Evolutionary conservation across 78 protist genomes (phyloP).

Genomic region (Bodo saltans): DNA sequence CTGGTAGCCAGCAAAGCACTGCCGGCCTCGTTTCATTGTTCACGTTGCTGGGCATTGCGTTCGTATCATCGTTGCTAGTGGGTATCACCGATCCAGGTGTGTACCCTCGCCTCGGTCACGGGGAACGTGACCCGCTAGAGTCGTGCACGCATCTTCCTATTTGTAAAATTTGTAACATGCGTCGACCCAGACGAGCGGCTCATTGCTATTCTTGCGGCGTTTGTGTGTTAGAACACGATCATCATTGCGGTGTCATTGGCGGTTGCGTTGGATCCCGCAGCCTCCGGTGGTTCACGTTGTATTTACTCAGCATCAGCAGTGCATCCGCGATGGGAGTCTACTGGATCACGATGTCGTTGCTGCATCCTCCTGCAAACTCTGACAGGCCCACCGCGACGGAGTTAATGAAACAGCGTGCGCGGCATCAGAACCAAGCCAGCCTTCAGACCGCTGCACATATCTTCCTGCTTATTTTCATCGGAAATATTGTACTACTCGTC

Average conservation of each 20-base stretch:
- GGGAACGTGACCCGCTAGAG: not conserved
- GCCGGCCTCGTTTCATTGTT: not conserved
- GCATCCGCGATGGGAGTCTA: not conserved
- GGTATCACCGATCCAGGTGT: not conserved
- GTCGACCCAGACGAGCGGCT: conserved; percentile 20
- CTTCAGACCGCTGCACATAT: not conserved
- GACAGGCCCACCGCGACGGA: too few species aligned
- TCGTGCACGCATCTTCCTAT: not conserved
- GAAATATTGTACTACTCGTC: not conserved
- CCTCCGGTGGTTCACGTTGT: conserved; percentile 14
- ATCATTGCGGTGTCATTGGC: conserved; percentile 31
- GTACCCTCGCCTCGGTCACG: not conserved
- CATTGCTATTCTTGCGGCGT: conserved; percentile 13
- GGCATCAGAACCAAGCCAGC: not conserved
- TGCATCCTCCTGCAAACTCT: too few species aligned
- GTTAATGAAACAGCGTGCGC: too few species aligned
- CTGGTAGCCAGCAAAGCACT: not conserved
- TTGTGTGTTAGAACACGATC: conserved; percentile 20
- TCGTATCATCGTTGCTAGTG: not conserved
- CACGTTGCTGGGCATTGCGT: not conserved
- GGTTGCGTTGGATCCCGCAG: conserved; percentile 16
- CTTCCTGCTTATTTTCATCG: not conserved
- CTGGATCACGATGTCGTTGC: not conserved
- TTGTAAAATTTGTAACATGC: not conserved
- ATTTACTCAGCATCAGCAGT: not conserved